A percentile compares a stretch with the other conserved stretches of the same genome.
phyloP scores from a whole-genome alignment of 2,329 filamentous ascomycete species.

The Pseudogymnoascus pannorum region DNA sequence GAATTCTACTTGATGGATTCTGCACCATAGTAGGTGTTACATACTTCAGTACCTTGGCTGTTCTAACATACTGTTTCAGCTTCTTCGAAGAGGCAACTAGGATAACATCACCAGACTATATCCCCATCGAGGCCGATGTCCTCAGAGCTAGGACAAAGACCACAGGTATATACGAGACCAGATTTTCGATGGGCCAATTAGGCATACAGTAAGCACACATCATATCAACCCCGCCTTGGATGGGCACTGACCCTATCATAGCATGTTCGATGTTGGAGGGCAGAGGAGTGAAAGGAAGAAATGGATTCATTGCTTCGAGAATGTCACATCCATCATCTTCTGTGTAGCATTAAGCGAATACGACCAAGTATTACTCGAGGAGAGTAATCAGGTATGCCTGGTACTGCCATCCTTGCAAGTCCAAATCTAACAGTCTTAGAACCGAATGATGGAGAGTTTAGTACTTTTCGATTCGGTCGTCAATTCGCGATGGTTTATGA shows the following conservation, averaged over 20 bases:
- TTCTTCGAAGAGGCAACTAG: slow-evolving; percentile 91
- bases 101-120: slow-evolving; percentile 78
- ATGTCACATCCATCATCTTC: slow-evolving; percentile 98
- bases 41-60: neutral
- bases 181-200: slow-evolving; percentile 96
- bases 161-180: slow-evolving; percentile 97
- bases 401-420: neutral
- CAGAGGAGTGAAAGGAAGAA: slow-evolving; percentile 98
- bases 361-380: slow-evolving; percentile 92
- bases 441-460: slow-evolving; percentile 98
- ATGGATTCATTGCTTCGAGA: slow-evolving; percentile 99
- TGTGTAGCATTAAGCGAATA: slow-evolving; percentile 98
- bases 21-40: slow-evolving; percentile 71
- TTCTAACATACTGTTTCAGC: slow-evolving; percentile 42
- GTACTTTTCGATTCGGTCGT: slow-evolving; percentile 97
- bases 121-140: slow-evolving; percentile 90
- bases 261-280: slow-evolving; percentile 98
- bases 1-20: slow-evolving; percentile 99
- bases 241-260: slow-evolving; percentile 34
- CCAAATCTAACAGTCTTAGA: slow-evolving; percentile 46
- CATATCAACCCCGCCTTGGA: neutral
- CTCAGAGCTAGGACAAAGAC: slow-evolving; percentile 95
- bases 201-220: slow-evolving; percentile 83
- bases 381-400: slow-evolving; percentile 79
- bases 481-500: slow-evolving; percentile 98